phyloP scores from a whole-genome alignment of 192 early-diverging fungal species.

The Podila epicladia region DNA sequence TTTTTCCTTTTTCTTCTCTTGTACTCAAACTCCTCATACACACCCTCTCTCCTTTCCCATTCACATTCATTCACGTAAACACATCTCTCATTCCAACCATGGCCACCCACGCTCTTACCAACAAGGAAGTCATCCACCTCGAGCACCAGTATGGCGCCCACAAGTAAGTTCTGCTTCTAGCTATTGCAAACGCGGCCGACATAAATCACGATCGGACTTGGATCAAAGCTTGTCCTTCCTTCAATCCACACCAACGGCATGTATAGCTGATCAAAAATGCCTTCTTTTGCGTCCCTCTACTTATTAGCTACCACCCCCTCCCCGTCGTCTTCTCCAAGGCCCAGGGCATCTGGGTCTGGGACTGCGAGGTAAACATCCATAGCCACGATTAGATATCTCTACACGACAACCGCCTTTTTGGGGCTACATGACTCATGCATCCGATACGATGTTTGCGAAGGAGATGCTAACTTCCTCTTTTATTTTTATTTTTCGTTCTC shows the following conservation, averaged over 20 bases:
- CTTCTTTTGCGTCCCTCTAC: not conserved
- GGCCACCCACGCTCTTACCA: constrained; percentile 42
- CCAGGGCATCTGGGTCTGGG: constrained; percentile 92
- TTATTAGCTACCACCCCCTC: constrained; percentile 92
- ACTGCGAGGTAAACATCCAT: constrained; percentile 73
- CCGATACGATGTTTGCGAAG: not conserved
- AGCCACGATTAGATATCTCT: not conserved
- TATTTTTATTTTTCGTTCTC: not conserved
- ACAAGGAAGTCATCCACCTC: constrained; percentile 71
- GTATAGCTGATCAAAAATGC: not conserved
- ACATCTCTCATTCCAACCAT: constrained; percentile 19
- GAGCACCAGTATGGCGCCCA: constrained; percentile 93
- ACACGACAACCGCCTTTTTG: constrained; percentile 45
- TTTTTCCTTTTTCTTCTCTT: not conserved
- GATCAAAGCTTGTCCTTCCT: not conserved
- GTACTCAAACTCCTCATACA: not conserved
- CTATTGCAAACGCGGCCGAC: not conserved
- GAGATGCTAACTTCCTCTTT: not conserved
- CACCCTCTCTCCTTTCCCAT: constrained; percentile 5
- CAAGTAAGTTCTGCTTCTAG: constrained; percentile 72
- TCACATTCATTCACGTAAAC: not conserved
- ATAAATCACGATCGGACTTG: not conserved
- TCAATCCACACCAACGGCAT: not conserved
- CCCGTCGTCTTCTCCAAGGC: constrained; percentile 92
- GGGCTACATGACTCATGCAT: constrained; percentile 73